phyloP scores from a whole-genome alignment of 495 filamentous ascomycete species.

The Rhypophila decipiens region DNA sequence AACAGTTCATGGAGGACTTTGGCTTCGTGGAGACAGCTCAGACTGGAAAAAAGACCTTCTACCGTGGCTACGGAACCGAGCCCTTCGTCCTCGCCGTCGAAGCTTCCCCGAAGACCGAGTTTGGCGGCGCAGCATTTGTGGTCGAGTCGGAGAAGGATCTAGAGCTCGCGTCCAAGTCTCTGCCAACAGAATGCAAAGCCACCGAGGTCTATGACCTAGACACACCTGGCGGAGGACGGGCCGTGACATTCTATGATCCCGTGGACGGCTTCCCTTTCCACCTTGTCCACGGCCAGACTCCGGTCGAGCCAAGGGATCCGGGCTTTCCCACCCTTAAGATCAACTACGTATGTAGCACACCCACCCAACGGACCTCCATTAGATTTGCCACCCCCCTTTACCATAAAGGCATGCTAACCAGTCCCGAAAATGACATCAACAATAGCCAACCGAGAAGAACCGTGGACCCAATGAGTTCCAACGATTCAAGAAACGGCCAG shows the following conservation, averaged over 20 bases:
- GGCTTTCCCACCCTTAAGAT: constrained; percentile 40
- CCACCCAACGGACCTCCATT: background rate
- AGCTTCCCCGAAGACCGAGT: constrained; percentile 43
- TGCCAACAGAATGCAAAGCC: constrained; percentile 37
- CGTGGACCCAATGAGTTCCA: constrained; percentile 40
- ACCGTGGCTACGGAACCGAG: constrained; percentile 54
- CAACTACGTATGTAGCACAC: constrained; percentile 29
- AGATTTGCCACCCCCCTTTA: too few species aligned
- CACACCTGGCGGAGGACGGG: constrained; percentile 52
- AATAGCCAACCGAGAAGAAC: constrained; percentile 43
- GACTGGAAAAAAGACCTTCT: constrained; percentile 47
- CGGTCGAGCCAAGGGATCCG: constrained; percentile 24
- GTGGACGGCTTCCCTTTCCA: constrained; percentile 54
- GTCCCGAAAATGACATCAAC: too few species aligned
- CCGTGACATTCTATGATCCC: constrained; percentile 53
- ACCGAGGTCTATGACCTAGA: constrained; percentile 46
- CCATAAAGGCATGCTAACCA: background rate
- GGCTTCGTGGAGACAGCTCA: constrained; percentile 44
- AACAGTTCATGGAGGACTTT: constrained; percentile 50
- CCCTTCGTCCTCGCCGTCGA: constrained; percentile 49
- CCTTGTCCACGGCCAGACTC: constrained; percentile 49
- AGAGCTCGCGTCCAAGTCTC: constrained; percentile 32
- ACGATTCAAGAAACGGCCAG: constrained; percentile 56
- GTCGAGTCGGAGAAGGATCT: constrained; percentile 55
- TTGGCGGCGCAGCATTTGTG: constrained; percentile 47